Conservation (phyloP, 352 stramenopile species). For the Pythium catenulatum region DNA sequence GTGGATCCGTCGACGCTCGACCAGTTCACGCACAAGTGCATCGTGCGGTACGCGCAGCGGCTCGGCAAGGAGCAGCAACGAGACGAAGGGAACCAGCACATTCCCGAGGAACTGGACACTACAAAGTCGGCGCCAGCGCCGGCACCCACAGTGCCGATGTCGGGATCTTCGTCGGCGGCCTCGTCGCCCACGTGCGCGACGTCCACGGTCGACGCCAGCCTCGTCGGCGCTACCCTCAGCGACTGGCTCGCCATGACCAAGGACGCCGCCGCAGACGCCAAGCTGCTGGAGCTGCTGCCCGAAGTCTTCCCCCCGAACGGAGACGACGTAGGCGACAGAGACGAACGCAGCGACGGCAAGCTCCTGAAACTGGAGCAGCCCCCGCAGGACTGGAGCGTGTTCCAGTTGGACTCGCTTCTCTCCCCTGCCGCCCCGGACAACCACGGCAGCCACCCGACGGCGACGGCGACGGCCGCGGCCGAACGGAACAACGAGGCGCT, state of each 20-base stretch:
- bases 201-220: neutral
- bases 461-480: too few relatives aligned
- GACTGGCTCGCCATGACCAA: slow-evolving; percentile 14
- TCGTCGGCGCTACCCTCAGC: neutral
- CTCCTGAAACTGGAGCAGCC: neutral
- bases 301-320: neutral
- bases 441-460: too few relatives aligned
- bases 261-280: neutral
- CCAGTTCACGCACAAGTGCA: slow-evolving; percentile 47
- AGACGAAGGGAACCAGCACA: neutral
- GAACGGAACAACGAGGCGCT: neutral
- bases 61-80: neutral
- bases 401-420: too few relatives aligned
- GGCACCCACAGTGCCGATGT: neutral
- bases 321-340: too few relatives aligned
- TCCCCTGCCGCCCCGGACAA: too few relatives aligned
- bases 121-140: too few relatives aligned
- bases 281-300: slow-evolving; percentile 8
- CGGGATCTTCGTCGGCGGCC: neutral
- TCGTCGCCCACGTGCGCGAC: neutral
- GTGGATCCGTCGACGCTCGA: slow-evolving; percentile 32
- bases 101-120: too few relatives aligned
- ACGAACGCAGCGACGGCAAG: neutral
- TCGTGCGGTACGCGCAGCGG: slow-evolving; percentile 29
- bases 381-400: neutral